Base-by-base conservation (phyloP, 106 monocot species). In the Apostasia shenzhenica region DNA sequence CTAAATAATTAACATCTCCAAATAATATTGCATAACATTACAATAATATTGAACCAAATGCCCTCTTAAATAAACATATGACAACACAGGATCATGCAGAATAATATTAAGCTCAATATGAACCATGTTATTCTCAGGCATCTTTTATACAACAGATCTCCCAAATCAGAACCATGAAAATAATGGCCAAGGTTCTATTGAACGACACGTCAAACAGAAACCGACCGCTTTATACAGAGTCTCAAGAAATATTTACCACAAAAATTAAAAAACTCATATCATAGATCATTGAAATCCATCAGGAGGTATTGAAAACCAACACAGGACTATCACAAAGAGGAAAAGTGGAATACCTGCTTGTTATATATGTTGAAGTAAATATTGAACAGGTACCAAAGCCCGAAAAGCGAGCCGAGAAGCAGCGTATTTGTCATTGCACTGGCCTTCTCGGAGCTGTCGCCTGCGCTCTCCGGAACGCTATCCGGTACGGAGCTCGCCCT, bases 331-430 rank as follows among this genome's bases (percentile, higher is more conserved):
- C 5, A n/a, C 0, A 45, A 70, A n/a, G 40, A 62, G 61, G 52
- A 76, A 61, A 3, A 9, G 50, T 50, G n/a, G 9, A 26, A 1
- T 8, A 79, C 83, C 79, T 83, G 83, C 59, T 83, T 83, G 63
- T 83, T 79, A 45, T 79, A 83, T 48, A 83, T 83, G 75, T 91
- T 91, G 81, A 91, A 91, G 84, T 91, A 91, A 72, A 91, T 86
- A 55, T 91, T 91, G 67, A 91, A 91, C 14, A 86, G 69, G 50
- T 81, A 81, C 91, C 91, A 91, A 56, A 84, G 63, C 14, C 81
- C 86, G 42, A 91, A 91, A 37, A 91, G 68, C 1, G 68, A 41
- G 14, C 79, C 91, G 8, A 91, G 86, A 63, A 72, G 70, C 74
- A 91, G 54, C 61, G 81, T 81, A 70, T 81, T 62, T 41, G 45